Evolutionary conservation across 768 basidiomycete species (phyloP), one percentile per base, ranked within the genome.

Genomic region (Pholiota molesta): DNA sequence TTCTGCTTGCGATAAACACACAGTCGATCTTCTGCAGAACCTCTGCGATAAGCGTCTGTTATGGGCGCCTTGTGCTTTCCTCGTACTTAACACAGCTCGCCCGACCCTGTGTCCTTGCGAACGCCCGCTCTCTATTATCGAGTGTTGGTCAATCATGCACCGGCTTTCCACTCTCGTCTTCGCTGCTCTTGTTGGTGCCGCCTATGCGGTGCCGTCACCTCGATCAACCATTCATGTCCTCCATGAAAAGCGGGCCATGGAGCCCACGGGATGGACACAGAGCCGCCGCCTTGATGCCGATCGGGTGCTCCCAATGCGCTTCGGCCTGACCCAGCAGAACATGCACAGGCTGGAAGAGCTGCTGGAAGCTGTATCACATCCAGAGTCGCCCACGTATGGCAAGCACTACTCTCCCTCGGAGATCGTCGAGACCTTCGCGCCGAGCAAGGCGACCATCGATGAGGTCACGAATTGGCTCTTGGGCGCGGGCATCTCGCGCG

Each of bases 251-350:
- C 68, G 71, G 49, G 72, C 71, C 16, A 67, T 68, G 31, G 72
- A 73, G 37, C 72, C 71, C 49, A 57, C 66, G 10, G 72, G 69
- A 44, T 73, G 74, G 73, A 53, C 58, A 13, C 62, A 63, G 57
- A 62, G 61, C 56, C 69, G 65, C 39, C 66, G 72, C 33, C 68
- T 73, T 26, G 70, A 73, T 47, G 26, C 62, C 8, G 58, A 71
- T 53, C 63, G 64, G 39, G 35, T 77, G 51, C 72, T 85, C 14
- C 81, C 83, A 19, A 75, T 85, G 65, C 79, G 80, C n/a, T 78
- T 86, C 55, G 83, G 79, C 29, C 76, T 86, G 33, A 68, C 73
- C 14, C 84, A 85, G 67, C 68, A 70, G 19, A 81, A 85, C 62
- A 66, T 83, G 35, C 69, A 80, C 52, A 72, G 71, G 13, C 68